Conservation (phyloP, 495 filamentous ascomycete species). For the Amorphotheca resinae region DNA sequence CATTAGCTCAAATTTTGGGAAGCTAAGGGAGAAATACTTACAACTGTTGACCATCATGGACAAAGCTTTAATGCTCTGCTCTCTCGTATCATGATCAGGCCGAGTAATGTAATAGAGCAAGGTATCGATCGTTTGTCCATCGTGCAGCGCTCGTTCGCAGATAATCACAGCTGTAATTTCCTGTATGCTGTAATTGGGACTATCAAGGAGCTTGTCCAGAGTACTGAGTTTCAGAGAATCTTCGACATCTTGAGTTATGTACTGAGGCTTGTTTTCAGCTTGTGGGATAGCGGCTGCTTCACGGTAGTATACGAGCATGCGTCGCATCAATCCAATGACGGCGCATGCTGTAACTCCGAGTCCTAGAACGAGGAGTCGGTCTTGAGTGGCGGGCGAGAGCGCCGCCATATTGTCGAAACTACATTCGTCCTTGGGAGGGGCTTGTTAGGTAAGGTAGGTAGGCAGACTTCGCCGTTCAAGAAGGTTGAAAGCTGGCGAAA, state of each 20-base stretch:
- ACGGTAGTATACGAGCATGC: slow-evolving; percentile 30
- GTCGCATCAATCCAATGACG: slow-evolving; percentile 26
- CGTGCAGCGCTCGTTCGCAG: slow-evolving; percentile 38
- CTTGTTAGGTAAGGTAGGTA: too few relatives aligned
- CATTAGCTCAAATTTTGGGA: slow-evolving; percentile 12
- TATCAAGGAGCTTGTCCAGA: slow-evolving; percentile 36
- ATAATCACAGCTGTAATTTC: slow-evolving; percentile 40
- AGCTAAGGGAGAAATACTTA: slow-evolving; percentile 8
- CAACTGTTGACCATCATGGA: slow-evolving; percentile 29
- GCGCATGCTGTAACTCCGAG: slow-evolving; percentile 28
- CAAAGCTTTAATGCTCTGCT: slow-evolving; percentile 35
- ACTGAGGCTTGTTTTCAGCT: slow-evolving; percentile 39
- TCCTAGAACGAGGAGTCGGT: slow-evolving; percentile 29
- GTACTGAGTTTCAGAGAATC: slow-evolving; percentile 37
- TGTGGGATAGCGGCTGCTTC: slow-evolving; percentile 35
- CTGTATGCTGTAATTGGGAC: slow-evolving; percentile 40
- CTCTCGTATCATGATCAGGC: slow-evolving; percentile 35
- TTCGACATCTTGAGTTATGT: slow-evolving; percentile 48
- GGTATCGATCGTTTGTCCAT: slow-evolving; percentile 27
- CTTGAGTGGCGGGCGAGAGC: slow-evolving; percentile 23
- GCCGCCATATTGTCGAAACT: slow-evolving; percentile 16
- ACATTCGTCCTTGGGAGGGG: slow-evolving; percentile 10
- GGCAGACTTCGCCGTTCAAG: background rate
- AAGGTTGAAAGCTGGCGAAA: background rate
- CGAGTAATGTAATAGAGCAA: slow-evolving; percentile 39